A percentile compares a stretch with the other conserved stretches of the same genome.
phyloP scores from a whole-genome alignment of 345 rosid species.

The Salix udensis region DNA sequence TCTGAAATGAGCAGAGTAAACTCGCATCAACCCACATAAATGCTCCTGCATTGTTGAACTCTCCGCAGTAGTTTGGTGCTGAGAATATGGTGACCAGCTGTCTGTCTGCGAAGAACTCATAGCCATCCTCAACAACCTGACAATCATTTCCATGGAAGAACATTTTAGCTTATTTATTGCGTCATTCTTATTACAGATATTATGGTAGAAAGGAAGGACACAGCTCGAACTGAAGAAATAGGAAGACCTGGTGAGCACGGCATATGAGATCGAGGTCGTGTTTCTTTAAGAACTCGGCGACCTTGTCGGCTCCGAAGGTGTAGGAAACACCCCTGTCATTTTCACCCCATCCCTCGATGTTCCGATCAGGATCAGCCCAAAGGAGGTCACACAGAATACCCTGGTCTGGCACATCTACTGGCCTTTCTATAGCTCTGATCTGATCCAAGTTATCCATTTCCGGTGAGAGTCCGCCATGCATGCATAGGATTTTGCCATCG shows the following conservation, averaged over 20 bases:
- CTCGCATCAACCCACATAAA: constrained; percentile 24
- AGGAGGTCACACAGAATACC: constrained; percentile 21
- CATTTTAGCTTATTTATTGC: neutral
- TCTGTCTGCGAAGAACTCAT: constrained; percentile 25
- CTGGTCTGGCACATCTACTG: constrained; percentile 21
- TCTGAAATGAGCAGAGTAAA: constrained; percentile 25
- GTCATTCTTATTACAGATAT: neutral
- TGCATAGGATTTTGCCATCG: constrained; percentile 20
- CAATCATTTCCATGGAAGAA: neutral
- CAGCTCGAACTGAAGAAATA: neutral
- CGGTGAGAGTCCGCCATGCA: constrained; percentile 25
- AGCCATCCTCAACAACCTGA: constrained; percentile 21
- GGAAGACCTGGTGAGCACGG: constrained; percentile 25
- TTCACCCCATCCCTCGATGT: constrained; percentile 20
- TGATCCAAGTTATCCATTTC: constrained; percentile 21
- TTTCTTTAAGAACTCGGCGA: constrained; percentile 16
- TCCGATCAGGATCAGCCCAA: constrained; percentile 23
- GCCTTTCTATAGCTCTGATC: constrained; percentile 20
- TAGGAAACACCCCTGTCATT: constrained; percentile 25
- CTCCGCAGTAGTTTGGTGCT: constrained; percentile 26
- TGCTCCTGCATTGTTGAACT: constrained; percentile 25
- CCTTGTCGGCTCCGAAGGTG: constrained; percentile 21
- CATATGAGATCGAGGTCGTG: constrained; percentile 24
- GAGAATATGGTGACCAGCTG: constrained; percentile 23
- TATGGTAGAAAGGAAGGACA: neutral